Percentiles rank a stretch among this genome's conserved stretches.
Evolutionary conservation across 257 asterid species (phyloP).

Genomic region (Paulownia fortunei): DNA sequence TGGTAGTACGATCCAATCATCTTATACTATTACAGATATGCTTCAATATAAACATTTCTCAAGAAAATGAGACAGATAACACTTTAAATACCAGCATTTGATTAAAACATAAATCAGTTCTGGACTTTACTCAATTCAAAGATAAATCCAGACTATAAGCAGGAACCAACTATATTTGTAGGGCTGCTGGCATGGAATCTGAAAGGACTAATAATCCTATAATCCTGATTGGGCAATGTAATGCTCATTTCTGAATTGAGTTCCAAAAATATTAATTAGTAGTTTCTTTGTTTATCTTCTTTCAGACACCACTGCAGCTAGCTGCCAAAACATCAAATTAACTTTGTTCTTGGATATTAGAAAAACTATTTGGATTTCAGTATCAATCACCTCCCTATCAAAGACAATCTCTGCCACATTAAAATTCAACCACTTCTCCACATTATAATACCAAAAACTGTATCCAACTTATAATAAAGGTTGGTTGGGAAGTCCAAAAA

Average conservation of each 20-base stretch:
- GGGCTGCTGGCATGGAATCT: neutral
- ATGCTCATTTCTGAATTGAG: slow-evolving; percentile 2
- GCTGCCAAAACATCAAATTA: neutral
- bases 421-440: neutral
- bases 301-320: neutral
- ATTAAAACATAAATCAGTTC: neutral
- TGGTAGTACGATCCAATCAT: neutral
- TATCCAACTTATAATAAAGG: neutral
- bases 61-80: neutral
- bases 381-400: neutral
- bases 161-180: neutral
- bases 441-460: neutral
- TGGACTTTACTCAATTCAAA: neutral
- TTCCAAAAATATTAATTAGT: neutral
- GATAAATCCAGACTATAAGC: neutral
- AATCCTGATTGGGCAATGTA: neutral
- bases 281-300: neutral
- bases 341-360: neutral
- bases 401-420: neutral
- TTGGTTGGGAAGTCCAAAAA: neutral
- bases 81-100: neutral
- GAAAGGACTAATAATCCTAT: neutral
- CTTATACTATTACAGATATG: neutral
- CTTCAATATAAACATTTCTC: neutral
- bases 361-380: neutral